A percentile compares a stretch with the other conserved stretches of the same genome.
Evolutionary conservation across 2,329 filamentous ascomycete genomes (phyloP).

Genomic region (Lachnellula cervina): DNA sequence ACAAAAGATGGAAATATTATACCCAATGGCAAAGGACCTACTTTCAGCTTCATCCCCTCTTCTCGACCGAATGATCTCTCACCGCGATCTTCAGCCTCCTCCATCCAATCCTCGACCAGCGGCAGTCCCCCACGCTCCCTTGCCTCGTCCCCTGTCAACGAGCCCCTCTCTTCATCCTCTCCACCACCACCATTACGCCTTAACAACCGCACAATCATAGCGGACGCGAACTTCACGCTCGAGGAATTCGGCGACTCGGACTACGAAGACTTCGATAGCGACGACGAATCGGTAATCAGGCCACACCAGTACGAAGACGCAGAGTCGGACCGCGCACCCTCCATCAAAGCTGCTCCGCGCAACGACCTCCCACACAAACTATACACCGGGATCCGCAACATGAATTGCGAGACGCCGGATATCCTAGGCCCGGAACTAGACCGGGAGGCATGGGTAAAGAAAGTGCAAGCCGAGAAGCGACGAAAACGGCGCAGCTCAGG

Average conservation of each 20-base stretch:
- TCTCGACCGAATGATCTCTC: conserved; percentile 35
- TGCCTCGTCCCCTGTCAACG: conserved; percentile 17
- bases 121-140: conserved; percentile 27
- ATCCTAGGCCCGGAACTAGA: conserved; percentile 10
- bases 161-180: conserved; percentile 10
- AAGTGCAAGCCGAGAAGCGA: conserved; percentile 21
- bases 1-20: conserved; percentile 38
- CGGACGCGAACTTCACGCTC: conserved; percentile 28
- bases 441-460: conserved; percentile 24
- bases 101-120: conserved; percentile 24
- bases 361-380: conserved; percentile 23
- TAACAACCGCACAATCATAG: conserved; percentile 9
- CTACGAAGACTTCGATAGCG: conserved; percentile 25
- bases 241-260: conserved; percentile 29
- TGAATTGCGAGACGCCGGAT: conserved; percentile 20
- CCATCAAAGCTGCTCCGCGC: conserved; percentile 11
- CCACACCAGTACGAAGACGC: conserved; percentile 33
- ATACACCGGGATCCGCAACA: conserved; percentile 15
- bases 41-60: conserved; percentile 33
- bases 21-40: conserved; percentile 32
- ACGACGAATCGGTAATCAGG: conserved; percentile 25
- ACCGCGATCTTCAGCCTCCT: conserved; percentile 35
- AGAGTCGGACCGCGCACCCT: conserved; percentile 25
- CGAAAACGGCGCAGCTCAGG: conserved; percentile 27
- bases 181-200: conserved; percentile 1